Percentiles rank a stretch among this genome's conserved stretches.
Evolutionary conservation across 2,329 filamentous ascomycete species (phyloP).

Genomic region (Diaporthe australafricana): DNA sequence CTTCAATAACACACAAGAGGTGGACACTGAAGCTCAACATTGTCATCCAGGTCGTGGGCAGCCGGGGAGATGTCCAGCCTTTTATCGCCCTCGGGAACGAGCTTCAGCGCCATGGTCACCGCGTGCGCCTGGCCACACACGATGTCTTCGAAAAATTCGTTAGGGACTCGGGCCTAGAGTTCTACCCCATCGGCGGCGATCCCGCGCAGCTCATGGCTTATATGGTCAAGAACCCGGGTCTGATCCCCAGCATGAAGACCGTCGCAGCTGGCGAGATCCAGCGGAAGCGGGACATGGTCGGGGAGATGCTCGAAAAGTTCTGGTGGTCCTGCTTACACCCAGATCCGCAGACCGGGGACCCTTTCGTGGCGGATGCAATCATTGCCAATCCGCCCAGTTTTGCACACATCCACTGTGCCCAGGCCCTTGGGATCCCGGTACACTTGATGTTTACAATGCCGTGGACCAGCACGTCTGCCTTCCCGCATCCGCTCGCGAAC

Average conservation of each 20-base stretch:
- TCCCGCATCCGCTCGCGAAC: not conserved
- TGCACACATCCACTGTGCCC: constrained; percentile 6
- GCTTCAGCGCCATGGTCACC: constrained; percentile 62
- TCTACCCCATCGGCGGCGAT: constrained; percentile 68
- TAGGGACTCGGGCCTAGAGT: constrained; percentile 63
- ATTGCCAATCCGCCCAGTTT: not conserved
- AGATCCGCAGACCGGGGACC: constrained; percentile 45
- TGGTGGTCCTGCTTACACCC: constrained; percentile 47
- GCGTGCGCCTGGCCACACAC: constrained; percentile 69
- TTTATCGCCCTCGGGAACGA: constrained; percentile 67
- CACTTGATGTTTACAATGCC: constrained; percentile 9
- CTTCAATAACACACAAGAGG: too few relatives aligned
- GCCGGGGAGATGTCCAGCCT: constrained; percentile 67
- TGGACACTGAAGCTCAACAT: too few relatives aligned
- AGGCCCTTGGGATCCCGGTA: not conserved
- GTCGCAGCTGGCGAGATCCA: constrained; percentile 51
- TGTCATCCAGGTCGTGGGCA: constrained; percentile 66
- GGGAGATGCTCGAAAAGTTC: constrained; percentile 45
- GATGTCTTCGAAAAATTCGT: constrained; percentile 65
- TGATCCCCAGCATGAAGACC: constrained; percentile 50
- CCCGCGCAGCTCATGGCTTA: constrained; percentile 61
- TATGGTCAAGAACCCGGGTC: constrained; percentile 54
- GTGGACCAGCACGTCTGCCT: not conserved
- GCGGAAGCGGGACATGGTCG: constrained; percentile 48
- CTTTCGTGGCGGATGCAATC: constrained; percentile 40